Evolutionary conservation across 2,329 filamentous ascomycete species (phyloP).

Genomic region (Cadophora malorum): DNA sequence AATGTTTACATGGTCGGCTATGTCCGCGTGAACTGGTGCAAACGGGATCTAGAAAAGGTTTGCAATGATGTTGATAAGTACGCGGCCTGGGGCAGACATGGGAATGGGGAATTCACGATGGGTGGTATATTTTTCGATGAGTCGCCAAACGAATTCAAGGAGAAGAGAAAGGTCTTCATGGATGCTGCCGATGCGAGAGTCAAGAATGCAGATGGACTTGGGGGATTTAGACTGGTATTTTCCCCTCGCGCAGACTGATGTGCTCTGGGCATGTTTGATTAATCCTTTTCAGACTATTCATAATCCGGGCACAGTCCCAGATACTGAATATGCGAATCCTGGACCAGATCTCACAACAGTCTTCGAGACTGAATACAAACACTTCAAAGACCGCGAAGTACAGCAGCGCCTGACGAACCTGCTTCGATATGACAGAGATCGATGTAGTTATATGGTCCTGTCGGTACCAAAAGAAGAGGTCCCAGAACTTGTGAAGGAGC

Average conservation of each 20-base stretch:
- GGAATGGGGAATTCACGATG: slow-evolving; percentile 24
- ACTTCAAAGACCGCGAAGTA: slow-evolving; percentile 17
- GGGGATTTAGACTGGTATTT: slow-evolving; percentile 25
- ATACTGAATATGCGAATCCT: slow-evolving; percentile 21
- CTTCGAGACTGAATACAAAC: slow-evolving; percentile 21
- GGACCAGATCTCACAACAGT: slow-evolving; percentile 30
- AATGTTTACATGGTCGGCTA: slow-evolving; percentile 24
- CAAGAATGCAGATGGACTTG: slow-evolving; percentile 23
- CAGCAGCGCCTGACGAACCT: slow-evolving; percentile 18
- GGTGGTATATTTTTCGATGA: slow-evolving; percentile 36
- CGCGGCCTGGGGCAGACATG: slow-evolving; percentile 24
- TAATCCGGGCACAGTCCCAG: slow-evolving; percentile 33
- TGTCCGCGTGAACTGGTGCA: slow-evolving; percentile 20
- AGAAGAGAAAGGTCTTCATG: slow-evolving; percentile 21
- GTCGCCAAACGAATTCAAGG: slow-evolving; percentile 28
- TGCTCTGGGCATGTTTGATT: background rate
- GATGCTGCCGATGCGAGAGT: slow-evolving; percentile 22
- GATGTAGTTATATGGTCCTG: slow-evolving; percentile 22
- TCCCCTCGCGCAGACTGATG: background rate
- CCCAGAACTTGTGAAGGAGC: slow-evolving; percentile 9
- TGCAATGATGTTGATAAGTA: slow-evolving; percentile 29
- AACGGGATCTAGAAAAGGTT: slow-evolving; percentile 20
- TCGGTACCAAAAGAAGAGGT: slow-evolving; percentile 15
- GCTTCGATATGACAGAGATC: slow-evolving; percentile 18
- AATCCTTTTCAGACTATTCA: slow-evolving; percentile 25